Percentiles rank a stretch among this genome's conserved stretches.
These are phyloP conservation scores for Colletotrichum gloeosporioides DNA, from an alignment of 2,329 filamentous ascomycete species.

Conservation along the genomic window DNA sequence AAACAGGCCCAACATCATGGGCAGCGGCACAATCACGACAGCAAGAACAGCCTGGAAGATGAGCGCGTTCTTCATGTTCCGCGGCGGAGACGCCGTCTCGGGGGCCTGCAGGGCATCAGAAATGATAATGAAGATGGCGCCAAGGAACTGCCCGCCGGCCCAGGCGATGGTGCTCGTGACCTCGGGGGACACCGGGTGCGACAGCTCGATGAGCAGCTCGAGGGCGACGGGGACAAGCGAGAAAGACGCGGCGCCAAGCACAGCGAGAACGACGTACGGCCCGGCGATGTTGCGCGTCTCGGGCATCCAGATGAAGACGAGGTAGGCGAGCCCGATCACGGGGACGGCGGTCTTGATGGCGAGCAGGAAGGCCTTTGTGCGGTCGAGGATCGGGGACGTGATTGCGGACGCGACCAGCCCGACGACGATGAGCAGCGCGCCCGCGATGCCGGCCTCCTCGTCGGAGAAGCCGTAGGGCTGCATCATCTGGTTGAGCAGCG, in stretches of 20 bases:
- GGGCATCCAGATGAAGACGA: conserved; percentile 81
- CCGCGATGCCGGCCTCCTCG: conserved; percentile 86
- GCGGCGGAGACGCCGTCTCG: conserved; percentile 59
- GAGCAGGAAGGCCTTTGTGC: conserved; percentile 78
- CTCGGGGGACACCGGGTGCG: conserved; percentile 86
- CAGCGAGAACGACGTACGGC: conserved; percentile 75
- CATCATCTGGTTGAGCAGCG: conserved; percentile 89
- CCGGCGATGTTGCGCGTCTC: conserved; percentile 60
- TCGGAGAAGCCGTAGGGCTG: conserved; percentile 84
- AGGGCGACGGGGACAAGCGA: conserved; percentile 82
- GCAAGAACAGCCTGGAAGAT: conserved; percentile 81
- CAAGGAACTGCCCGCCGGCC: conserved; percentile 85
- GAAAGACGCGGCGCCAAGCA: conserved; percentile 84
- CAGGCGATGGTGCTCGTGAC: conserved; percentile 84
- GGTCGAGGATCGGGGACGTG: conserved; percentile 81
- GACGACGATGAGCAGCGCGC: conserved; percentile 87
- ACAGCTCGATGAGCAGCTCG: conserved; percentile 87
- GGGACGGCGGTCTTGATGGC: conserved; percentile 79
- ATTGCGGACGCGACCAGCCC: conserved; percentile 81
- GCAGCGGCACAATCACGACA: conserved; percentile 67
- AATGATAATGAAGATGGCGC: conserved; percentile 83
- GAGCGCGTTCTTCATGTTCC: conserved; percentile 76
- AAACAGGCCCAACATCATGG: conserved; percentile 73
- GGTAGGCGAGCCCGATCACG: conserved; percentile 73
- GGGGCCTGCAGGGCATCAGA: conserved; percentile 75